Percentiles rank a stretch among this genome's conserved stretches.
Conservation (phyloP, 768 basidiomycete genomes). For the Wakefieldia striispora region DNA sequence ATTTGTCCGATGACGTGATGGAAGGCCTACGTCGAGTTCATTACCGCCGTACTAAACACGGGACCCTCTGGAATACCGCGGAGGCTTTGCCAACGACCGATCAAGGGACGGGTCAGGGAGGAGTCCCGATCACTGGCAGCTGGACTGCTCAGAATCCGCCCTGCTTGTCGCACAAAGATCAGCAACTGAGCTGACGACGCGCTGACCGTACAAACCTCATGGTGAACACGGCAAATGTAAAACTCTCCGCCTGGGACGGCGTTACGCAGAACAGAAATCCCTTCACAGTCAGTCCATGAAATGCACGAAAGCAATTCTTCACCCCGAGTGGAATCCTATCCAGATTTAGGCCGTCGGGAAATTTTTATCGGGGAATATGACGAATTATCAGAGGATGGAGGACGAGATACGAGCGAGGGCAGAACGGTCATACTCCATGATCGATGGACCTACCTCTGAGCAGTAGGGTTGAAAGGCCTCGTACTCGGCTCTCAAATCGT, state of each 20-base stretch:
- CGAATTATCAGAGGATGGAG: no score
- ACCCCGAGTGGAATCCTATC: no score
- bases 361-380: no score
- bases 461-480: no score
- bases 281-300: constrained; percentile 62
- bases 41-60: no score
- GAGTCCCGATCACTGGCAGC: background rate
- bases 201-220: constrained; percentile 43
- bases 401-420: no score
- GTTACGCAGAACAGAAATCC: constrained; percentile 51
- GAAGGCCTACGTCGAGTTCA: constrained; percentile 52
- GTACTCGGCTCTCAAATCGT: no score
- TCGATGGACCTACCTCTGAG: no score
- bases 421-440: no score
- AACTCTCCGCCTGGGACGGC: constrained; percentile 54
- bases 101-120: constrained; percentile 2
- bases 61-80: constrained; percentile 53
- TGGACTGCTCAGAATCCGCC: constrained; percentile 42
- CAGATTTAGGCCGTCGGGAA: no score
- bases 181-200: background rate
- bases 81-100: constrained; percentile 72
- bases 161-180: constrained; percentile 30
- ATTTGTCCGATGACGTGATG: constrained; percentile 33
- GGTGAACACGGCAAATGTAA: constrained; percentile 52
- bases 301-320: no score